Conservation (phyloP, 257 asterid genomes). For the Cruciata laevipes region DNA sequence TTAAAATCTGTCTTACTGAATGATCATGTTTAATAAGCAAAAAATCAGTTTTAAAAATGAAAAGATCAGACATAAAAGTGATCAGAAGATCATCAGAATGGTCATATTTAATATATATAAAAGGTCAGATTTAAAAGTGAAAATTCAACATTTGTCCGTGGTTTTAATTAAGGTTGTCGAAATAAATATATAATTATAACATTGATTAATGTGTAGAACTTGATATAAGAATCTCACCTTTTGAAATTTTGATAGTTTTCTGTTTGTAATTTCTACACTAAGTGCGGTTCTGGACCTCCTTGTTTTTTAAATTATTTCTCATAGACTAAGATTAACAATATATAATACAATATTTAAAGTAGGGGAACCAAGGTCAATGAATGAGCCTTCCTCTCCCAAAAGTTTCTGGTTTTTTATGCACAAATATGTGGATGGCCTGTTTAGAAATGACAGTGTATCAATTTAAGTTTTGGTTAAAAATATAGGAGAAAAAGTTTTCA, state of each 20-base stretch:
- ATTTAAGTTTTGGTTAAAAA: background rate
- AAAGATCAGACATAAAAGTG: too few relatives aligned
- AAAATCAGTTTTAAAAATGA: too few relatives aligned
- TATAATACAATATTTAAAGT: conserved; percentile 23
- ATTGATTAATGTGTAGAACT: conserved; percentile 5
- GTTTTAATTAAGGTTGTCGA: too few relatives aligned
- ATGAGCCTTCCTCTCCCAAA: conserved; percentile 35
- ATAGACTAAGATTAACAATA: background rate
- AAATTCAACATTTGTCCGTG: too few relatives aligned
- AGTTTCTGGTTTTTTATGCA: conserved; percentile 22
- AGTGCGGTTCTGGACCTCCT: conserved; percentile 40
- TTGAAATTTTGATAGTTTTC: conserved; percentile 55
- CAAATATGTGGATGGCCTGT: background rate
- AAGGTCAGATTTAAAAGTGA: too few relatives aligned
- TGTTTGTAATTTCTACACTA: conserved; percentile 47
- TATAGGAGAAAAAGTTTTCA: too few relatives aligned
- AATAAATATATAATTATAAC: background rate
- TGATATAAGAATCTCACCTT: conserved; percentile 16
- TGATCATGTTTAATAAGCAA: too few relatives aligned
- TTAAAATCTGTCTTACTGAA: too few relatives aligned
- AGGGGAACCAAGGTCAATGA: conserved; percentile 75
- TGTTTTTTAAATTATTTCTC: conserved; percentile 4
- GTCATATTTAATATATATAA: too few relatives aligned
- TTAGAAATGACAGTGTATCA: background rate
- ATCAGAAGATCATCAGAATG: too few relatives aligned